phyloP scores from a whole-genome alignment of 2,329 filamentous ascomycete species.

The Colletotrichum graminicola region DNA sequence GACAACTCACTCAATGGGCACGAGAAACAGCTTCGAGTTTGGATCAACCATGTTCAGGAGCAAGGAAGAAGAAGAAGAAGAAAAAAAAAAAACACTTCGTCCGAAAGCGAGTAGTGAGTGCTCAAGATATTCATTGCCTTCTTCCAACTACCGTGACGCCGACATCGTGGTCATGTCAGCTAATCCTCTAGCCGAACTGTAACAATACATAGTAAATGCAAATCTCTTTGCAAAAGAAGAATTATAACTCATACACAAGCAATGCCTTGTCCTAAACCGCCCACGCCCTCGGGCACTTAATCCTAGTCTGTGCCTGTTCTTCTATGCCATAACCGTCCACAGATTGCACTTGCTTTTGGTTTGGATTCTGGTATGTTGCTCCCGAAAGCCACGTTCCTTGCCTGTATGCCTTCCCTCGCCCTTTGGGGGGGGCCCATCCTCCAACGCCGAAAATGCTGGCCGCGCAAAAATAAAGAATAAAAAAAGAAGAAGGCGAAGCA shows the following conservation, averaged over 20 bases:
- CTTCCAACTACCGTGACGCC: slow-evolving; percentile 36
- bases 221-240: slow-evolving; percentile 41
- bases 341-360: slow-evolving; percentile 30
- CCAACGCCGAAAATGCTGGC: slow-evolving; percentile 42
- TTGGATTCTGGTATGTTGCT: slow-evolving; percentile 28
- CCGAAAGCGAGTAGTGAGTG: not conserved
- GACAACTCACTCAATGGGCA: not conserved
- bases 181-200: slow-evolving; percentile 37
- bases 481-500: not conserved
- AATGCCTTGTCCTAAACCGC: slow-evolving; percentile 27
- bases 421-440: slow-evolving; percentile 33
- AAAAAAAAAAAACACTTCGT: not conserved
- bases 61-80: too few relatives aligned
- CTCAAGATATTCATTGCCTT: slow-evolving; percentile 37
- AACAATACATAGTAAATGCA: slow-evolving; percentile 42
- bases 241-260: slow-evolving; percentile 43
- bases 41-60: not conserved
- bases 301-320: slow-evolving; percentile 27
- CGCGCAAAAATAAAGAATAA: slow-evolving; percentile 21
- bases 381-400: slow-evolving; percentile 25
- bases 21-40: not conserved
- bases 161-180: slow-evolving; percentile 28
- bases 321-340: slow-evolving; percentile 31
- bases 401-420: slow-evolving; percentile 29
- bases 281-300: slow-evolving; percentile 21